Evolutionary conservation across 768 basidiomycete genomes (phyloP).

Genomic region (Leucocoprinus sp.): DNA sequence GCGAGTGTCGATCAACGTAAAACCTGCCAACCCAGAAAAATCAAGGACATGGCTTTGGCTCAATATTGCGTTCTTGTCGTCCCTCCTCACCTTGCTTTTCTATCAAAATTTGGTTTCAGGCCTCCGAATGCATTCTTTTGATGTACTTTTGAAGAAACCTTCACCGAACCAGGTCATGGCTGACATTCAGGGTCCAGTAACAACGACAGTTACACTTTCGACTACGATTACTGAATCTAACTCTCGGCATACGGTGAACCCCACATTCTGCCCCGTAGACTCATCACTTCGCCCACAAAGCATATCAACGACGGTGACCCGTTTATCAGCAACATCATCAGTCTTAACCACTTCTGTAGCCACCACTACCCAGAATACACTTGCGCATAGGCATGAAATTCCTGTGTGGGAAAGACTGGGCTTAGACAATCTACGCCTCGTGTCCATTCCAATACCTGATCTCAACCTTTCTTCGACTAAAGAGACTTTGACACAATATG

Average conservation of each 20-base stretch:
- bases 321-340: not conserved
- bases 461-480: not conserved
- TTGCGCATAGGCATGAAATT: not conserved
- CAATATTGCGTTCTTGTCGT: not conserved
- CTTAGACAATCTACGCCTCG: not conserved
- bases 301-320: not conserved
- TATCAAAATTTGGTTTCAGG: not conserved
- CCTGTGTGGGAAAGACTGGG: conserved; percentile 5
- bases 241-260: not conserved
- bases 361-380: not conserved
- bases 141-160: not conserved
- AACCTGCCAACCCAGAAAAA: not conserved
- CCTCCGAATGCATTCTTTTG: not conserved
- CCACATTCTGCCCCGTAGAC: not conserved
- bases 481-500: conserved; percentile 1
- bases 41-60: not conserved
- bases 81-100: not conserved
- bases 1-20: conserved; percentile 29
- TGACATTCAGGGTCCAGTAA: not conserved
- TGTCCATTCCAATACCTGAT: not conserved
- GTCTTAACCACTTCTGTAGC: not conserved
- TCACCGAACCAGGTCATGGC: not conserved
- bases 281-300: no score
- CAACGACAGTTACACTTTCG: not conserved
- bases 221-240: not conserved